Conservation (phyloP, 1,284 basidiomycete genomes). For the Macrocybe sp. region DNA sequence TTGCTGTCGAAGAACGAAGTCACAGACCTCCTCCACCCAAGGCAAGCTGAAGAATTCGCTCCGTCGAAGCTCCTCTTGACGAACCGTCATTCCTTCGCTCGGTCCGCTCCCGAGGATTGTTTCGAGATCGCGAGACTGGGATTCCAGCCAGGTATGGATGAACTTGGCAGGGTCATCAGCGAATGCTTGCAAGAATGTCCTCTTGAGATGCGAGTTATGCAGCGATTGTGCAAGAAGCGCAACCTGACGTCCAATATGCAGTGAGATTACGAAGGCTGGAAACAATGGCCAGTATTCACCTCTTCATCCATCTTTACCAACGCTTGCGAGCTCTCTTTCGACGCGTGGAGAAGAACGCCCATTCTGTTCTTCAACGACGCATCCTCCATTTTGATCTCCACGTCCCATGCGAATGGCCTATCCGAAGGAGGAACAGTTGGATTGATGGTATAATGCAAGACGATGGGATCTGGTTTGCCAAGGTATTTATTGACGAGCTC, state of each 20-base stretch:
- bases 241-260: slow-evolving; percentile 43
- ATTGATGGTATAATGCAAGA: slow-evolving; percentile 77
- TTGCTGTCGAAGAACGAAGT: not conserved
- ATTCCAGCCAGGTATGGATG: slow-evolving; percentile 86
- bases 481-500: slow-evolving; percentile 84
- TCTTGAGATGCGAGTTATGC: slow-evolving; percentile 82
- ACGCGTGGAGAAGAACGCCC: slow-evolving; percentile 70
- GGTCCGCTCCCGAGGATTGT: slow-evolving; percentile 85
- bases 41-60: slow-evolving; percentile 88
- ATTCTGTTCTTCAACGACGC: slow-evolving; percentile 70
- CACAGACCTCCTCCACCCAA: slow-evolving; percentile 72
- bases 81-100: slow-evolving; percentile 72
- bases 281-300: slow-evolving; percentile 33
- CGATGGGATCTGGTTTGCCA: slow-evolving; percentile 74
- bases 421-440: slow-evolving; percentile 55
- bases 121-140: slow-evolving; percentile 89
- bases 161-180: slow-evolving; percentile 78
- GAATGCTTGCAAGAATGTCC: slow-evolving; percentile 84
- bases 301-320: slow-evolving; percentile 84
- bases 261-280: slow-evolving; percentile 6
- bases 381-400: slow-evolving; percentile 90
- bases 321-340: slow-evolving; percentile 63
- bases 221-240: slow-evolving; percentile 76
- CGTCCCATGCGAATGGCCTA: slow-evolving; percentile 74
- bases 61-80: slow-evolving; percentile 83